A percentile compares a stretch with the other conserved stretches of the same genome.
Evolutionary conservation across 2,329 filamentous ascomycete species (phyloP).

Genomic region (Akanthomyces muscarius): DNA sequence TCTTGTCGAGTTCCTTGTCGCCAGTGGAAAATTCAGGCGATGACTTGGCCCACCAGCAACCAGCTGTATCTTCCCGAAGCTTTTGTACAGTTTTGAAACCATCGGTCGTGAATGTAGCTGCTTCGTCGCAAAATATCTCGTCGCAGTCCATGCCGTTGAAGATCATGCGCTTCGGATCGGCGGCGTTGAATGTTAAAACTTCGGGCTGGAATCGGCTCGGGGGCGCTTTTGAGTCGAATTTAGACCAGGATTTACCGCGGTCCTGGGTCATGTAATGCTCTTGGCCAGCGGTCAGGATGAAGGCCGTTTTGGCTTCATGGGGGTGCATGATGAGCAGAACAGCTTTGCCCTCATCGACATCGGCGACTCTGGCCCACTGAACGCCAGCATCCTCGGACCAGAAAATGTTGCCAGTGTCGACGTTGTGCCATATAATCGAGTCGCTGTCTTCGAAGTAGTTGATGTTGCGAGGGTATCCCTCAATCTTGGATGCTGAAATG

Average conservation of each 20-base stretch:
- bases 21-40: constrained; percentile 70
- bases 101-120: constrained; percentile 73
- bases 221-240: constrained; percentile 61
- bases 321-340: constrained; percentile 69
- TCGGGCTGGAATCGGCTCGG: constrained; percentile 50
- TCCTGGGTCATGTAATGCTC: constrained; percentile 82
- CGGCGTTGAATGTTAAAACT: constrained; percentile 73
- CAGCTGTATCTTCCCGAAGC: constrained; percentile 64
- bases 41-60: constrained; percentile 85
- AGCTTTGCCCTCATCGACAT: constrained; percentile 60
- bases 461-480: constrained; percentile 62
- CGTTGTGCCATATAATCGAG: constrained; percentile 71
- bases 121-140: constrained; percentile 59
- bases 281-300: constrained; percentile 65
- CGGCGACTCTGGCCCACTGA: constrained; percentile 65
- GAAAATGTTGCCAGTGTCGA: constrained; percentile 60
- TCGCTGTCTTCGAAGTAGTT: constrained; percentile 92
- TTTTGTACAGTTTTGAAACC: constrained; percentile 70
- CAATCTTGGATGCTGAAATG: constrained; percentile 62
- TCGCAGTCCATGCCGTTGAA: constrained; percentile 72
- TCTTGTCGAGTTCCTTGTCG: constrained; percentile 58
- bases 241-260: constrained; percentile 73
- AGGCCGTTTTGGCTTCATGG: constrained; percentile 73
- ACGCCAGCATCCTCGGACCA: constrained; percentile 78
- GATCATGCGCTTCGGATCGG: constrained; percentile 78